Base-by-base conservation (phyloP, 2,329 filamentous ascomycete genomes). In the Cercospora sp. region DNA sequence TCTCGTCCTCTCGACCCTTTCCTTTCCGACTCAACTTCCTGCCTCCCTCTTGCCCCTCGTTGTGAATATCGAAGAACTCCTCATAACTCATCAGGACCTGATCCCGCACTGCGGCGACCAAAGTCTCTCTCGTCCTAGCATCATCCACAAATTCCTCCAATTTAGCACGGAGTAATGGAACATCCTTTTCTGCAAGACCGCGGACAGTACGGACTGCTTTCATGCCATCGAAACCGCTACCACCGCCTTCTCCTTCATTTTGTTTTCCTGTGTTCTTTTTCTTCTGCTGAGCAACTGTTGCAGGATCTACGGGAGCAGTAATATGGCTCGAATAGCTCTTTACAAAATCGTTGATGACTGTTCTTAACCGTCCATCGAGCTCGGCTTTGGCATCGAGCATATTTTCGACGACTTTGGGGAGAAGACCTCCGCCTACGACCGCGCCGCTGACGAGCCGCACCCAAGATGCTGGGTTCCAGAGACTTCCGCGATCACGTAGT, bases 351-450 rank as follows among this genome's bases (percentile, higher is more conserved):
- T 87, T 89, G 76, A 91, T 90, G 1, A 87, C 86, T 5, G 84
- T 85, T 48, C 89, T 80, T 7, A 91, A 81, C 7, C 86, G 81
- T 0, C 86, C 87, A 71, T 91, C 89, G 0, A 91, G 82, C 76
- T 91, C 88, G 10, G 87, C 87, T 79, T 90, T 90, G 20, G 89
- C 89, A 74, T 91, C 89, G 16, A 90, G 83, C 88, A 91, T 90
- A 75, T 90, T 90, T 75, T 90, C 87, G 0, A 91, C 87, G 2
- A 91, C 88, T 57, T 86, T 86, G 0, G 89, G 89, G 31, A 90
- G 80, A 2, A 90, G 83, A 9, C 84, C 83, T 48, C 76, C 77
- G 6, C 73, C 77, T 6, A 64, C 55, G 2, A 77, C 72, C 36
- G 76, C 75, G 31, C 74, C 75, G 30, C 85, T 84, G 64, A 88